Conservation (phyloP, 1,139 yeast genomes). For the Suhomyces anneliseae region DNA sequence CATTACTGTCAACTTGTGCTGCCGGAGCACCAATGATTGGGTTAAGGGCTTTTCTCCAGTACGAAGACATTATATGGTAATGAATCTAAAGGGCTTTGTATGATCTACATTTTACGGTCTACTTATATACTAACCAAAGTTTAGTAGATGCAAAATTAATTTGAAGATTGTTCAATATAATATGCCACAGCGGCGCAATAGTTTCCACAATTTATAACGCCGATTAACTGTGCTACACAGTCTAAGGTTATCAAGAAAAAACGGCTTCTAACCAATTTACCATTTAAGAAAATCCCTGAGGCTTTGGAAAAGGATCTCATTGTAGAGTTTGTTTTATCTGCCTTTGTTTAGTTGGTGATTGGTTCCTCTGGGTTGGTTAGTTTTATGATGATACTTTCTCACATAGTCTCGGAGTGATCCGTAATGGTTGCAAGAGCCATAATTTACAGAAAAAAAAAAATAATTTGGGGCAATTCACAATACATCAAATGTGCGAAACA, state of each 20-base stretch:
- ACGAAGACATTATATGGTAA: conserved; percentile 1
- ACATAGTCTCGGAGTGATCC: too few relatives aligned
- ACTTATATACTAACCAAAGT: too few relatives aligned
- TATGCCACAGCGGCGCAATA: neutral
- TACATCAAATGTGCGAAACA: neutral
- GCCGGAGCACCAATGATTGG: conserved; percentile 5
- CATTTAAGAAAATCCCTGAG: neutral
- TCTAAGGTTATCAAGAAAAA: too few relatives aligned
- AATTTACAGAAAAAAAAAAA: too few relatives aligned
- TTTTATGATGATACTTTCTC: too few relatives aligned
- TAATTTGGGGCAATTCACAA: neutral
- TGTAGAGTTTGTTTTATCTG: too few relatives aligned
- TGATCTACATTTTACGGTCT: neutral
- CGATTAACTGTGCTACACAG: too few relatives aligned
- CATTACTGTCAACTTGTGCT: neutral
- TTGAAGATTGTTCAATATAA: neutral
- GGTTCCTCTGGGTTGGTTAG: too few relatives aligned
- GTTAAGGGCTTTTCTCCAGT: conserved; percentile 2
- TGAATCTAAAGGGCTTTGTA: neutral
- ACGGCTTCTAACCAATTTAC: neutral
- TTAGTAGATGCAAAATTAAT: neutral
- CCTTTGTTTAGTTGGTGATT: too few relatives aligned
- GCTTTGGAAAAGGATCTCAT: neutral
- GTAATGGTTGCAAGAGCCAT: neutral
- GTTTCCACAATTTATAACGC: neutral